Evolutionary conservation across 1,284 basidiomycete genomes (phyloP).

Genomic region (Cutaneotrichosporon spelunceum): DNA sequence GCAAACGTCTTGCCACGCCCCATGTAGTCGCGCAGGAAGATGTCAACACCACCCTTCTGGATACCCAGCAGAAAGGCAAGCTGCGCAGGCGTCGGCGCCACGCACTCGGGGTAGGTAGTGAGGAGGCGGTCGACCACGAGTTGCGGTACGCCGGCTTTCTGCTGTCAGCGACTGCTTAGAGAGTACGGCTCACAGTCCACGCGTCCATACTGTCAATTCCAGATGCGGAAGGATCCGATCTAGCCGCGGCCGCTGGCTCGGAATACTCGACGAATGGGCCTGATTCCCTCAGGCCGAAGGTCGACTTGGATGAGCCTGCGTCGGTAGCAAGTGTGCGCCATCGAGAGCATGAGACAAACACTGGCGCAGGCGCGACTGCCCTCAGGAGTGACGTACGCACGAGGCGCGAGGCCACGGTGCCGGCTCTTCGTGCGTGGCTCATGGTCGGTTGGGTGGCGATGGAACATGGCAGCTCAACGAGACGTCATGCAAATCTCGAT

Average conservation of each 20-base stretch:
- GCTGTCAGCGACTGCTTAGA: constrained; percentile 4
- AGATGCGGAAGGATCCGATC: background rate
- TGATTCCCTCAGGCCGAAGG: background rate
- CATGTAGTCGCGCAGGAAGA: constrained; percentile 38
- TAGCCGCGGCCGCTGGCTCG: background rate
- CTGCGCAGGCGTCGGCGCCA: constrained; percentile 35
- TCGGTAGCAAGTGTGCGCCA: background rate
- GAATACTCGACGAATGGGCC: background rate
- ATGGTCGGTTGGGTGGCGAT: constrained; percentile 1
- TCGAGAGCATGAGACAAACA: background rate
- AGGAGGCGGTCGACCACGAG: constrained; percentile 12
- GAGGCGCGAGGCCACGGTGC: constrained; percentile 1
- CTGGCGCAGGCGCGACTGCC: background rate
- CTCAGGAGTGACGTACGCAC: background rate
- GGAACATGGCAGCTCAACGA: background rate
- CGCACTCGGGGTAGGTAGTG: constrained; percentile 26
- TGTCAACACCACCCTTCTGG: constrained; percentile 27
- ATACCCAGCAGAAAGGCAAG: constrained; percentile 31
- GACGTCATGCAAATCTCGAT: constrained; percentile 2
- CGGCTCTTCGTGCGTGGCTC: constrained; percentile 2
- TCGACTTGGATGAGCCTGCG: background rate
- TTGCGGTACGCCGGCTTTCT: constrained; percentile 15
- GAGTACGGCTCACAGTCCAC: constrained; percentile 15
- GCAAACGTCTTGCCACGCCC: constrained; percentile 36
- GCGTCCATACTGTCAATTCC: constrained; percentile 7